Evolutionary conservation across 1,284 basidiomycete genomes (phyloP), one percentile per base, ranked within the genome.

Genomic region (Papiliotrema nemorosa): DNA sequence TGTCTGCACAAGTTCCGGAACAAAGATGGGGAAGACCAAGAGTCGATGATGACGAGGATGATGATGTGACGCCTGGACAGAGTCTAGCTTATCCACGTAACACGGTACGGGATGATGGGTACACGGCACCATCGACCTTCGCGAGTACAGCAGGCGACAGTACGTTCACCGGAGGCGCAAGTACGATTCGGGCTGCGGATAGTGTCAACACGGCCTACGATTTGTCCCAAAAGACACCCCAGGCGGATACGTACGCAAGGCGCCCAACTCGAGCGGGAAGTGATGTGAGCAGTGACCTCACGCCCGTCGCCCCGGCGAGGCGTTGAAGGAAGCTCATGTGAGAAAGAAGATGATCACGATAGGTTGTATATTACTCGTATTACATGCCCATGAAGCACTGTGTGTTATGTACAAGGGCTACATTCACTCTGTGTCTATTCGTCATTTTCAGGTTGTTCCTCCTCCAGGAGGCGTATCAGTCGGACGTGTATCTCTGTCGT

Each of bases 401-500:
- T 9, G 36, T 38, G 18, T n/a, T n/a, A 9, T 20, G 20, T 18
- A 38, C 7, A 10, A 9, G 12, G 36, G 33, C 22, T 9, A 10
- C n/a, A 37, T 14, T 10, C 9, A 34, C n/a, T 9, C 6, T 34
- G 16, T 24, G 20, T 31, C 47, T 70, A 75, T 55, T 75, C 73
- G 60, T 75, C 73, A 50, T 75, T 74, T 59, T 73, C 71, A 3
- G 73, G 73, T 54, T 76, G 73, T 71, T 98, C 93, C 73, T 99
- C 96, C 68, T 99, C 94, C 57, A 98, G 76, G 69, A 94, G 87
- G 70, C 91, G 88, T 53, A 96, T 76, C 56, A 99, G 78, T 55
- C 84, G 86, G 48, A 99, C 93, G 47, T 88, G 82, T 58, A 99
- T 86, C 74, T 97, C 93, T 10, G 96, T 98, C 54, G 79, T 84